Base-by-base conservation (phyloP, 2,329 filamentous ascomycete species). In the Fusarium caatingaense region DNA sequence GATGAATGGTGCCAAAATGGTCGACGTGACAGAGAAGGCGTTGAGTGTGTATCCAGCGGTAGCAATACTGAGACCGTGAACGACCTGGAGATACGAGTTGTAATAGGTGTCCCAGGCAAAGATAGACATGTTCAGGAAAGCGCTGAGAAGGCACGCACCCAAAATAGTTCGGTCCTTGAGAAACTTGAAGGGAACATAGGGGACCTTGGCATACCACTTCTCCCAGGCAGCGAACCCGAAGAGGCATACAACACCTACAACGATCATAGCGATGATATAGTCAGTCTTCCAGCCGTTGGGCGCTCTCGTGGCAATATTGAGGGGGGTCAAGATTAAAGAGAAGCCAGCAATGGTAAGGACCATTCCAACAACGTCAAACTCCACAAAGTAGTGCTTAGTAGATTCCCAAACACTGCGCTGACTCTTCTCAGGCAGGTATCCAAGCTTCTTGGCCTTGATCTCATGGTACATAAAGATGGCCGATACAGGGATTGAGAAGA, bases 401-500 rank as follows among this genome's bases (percentile, higher is more conserved):
- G 82, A 85, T 66, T 89, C 80, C 25, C 75, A 54, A 4, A 78
- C 23, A 4, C 80, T 85, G 10, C 87, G 83, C 4, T 79, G 80
- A 68, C 80, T 77, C 60, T 53, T 68, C 37, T 79, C 77, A 6
- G 78, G 71, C 20, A 85, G 70, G 2, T 86, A 71, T 1, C 87
- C 87, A 20, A 82, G 72, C 55, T 82, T 83, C 73, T 82, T 82
- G 12, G 89, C 89, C 75, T 88, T 88, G 45, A 79, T 79, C 60
- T 87, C 84, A 72, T 89, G 88, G 72, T 83, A 78, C 57, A 85
- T 79, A 66, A 91, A 81, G 18, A 90, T 79, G 21, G 82, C 74
- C 34, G 86, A 85, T 25, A 92, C 82, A 0, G 91, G 90, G 25
- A 88, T 69, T 50, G 86, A 86, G 54, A 89, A 85, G 42, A 86